Evolutionary conservation across 305 asterid species (phyloP), one percentile per base, ranked within the genome.

Genomic region (Petunia hybrid): DNA sequence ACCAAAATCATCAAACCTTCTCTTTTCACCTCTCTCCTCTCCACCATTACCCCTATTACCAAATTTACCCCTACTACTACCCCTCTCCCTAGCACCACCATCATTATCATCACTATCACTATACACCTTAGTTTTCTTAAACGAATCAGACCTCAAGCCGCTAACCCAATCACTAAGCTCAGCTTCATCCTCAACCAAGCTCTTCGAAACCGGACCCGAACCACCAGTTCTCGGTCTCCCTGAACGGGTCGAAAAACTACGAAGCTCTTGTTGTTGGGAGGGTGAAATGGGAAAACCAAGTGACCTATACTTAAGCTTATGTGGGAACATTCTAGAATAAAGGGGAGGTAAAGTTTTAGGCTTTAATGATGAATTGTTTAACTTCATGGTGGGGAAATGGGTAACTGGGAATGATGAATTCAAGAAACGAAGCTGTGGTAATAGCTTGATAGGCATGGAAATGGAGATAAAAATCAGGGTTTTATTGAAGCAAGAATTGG

Each of bases 121-220:
- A 14, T 83, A 89, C 77, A 90, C 76, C 84, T 79, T 51, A 45
- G 92, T 90, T 76, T 92, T 93, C 88, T 83, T 87, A n/a, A 86
- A 80, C 6, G 92, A 83, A 56, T 81, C 86, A 6, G 99, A 94
- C 84, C 85, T 89, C 90, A 96, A 85, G 65, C 94, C 98, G 80
- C 89, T 87, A 7, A 93, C 98, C 99, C 99, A 93, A 77, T 96
- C 99, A 65, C 98, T 92, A 38, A 95, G 85, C 10, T 95, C 97
- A 71, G 98, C 98, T 88, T 95, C 99, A 56, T 96, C 98, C 38
- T 96, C 99, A 66, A 96, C 85, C 91, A 96, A 89, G 71, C 98
- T 93, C 97, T 87, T 93, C 70, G 84, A 85, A 42, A 81, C 83
- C 61, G 89, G 48, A 1, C 87, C 87, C 43, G 76, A 39, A 31